phyloP scores from a whole-genome alignment of 2,329 filamentous ascomycete genomes.

The Colletotrichum neosansevieriae region DNA sequence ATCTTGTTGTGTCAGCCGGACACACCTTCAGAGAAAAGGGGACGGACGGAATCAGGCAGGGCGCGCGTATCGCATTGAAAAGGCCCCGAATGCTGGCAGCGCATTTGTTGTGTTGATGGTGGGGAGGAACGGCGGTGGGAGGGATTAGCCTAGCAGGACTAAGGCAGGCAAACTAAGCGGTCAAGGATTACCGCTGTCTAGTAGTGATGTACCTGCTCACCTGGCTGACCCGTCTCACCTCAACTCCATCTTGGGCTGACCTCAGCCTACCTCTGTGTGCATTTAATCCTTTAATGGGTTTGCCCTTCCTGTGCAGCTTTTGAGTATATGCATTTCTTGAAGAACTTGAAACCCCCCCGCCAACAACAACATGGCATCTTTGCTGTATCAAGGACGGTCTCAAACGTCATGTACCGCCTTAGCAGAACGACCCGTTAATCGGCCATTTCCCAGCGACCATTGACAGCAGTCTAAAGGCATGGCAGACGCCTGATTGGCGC shows the following conservation, averaged over 20 bases:
- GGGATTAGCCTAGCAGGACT: constrained; percentile 30
- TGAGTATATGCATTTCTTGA: too few species aligned
- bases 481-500: too few species aligned
- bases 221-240: constrained; percentile 1
- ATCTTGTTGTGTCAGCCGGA: background rate
- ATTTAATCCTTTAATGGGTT: too few species aligned
- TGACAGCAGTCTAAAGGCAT: background rate
- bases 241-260: too few species aligned
- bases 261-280: background rate
- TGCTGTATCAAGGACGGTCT: background rate
- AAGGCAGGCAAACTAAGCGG: too few species aligned
- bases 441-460: constrained; percentile 1
- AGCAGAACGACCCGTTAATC: background rate
- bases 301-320: too few species aligned
- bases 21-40: constrained; percentile 3
- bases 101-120: constrained; percentile 39
- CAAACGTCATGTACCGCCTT: background rate
- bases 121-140: constrained; percentile 38
- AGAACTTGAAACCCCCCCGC: too few species aligned
- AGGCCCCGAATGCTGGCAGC: constrained; percentile 18
- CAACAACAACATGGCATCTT: too few species aligned
- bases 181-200: too few species aligned
- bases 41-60: background rate
- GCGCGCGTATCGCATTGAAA: constrained; percentile 31
- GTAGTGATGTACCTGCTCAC: too few species aligned